Evolutionary conservation across 2,329 filamentous ascomycete genomes (phyloP), one percentile per base, ranked within the genome.

Genomic region (Teratosphaeria zuluensis): DNA sequence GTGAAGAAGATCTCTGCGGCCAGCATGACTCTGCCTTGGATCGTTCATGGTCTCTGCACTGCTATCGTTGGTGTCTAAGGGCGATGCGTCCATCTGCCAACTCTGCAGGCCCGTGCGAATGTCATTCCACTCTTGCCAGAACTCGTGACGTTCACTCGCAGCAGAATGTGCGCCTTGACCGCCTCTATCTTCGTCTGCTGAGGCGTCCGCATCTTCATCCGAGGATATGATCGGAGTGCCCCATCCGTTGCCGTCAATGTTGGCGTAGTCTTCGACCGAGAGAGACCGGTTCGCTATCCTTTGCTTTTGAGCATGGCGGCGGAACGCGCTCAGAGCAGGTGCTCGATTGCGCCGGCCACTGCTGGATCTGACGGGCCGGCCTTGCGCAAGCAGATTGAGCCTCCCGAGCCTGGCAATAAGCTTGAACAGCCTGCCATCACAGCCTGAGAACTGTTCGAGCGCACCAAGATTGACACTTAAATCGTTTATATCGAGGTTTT

Each of bases 81-180:
- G 54, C 8, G 60, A 57, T 11, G 61, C 58, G 63, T 88, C 82
- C 67, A 94, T 89, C 63, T 90, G 83, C 91, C 91, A 96, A 62
- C 83, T 84, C 70, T 92, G 87, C 8, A 96, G 82, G 4, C 86
- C 84, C 53, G 83, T 80, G 31, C 89, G 88, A 3, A 91, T 83
- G 56, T 90, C 86, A 69, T 86, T 87, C 91, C 91, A 96, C 73
- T 95, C 90, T 31, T 80, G 77, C 90, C 90, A 95, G 73, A 95
- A 95, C n/a, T 69, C 75, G 60, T 66, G 72, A 56, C 70, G 76
- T 54, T 82, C 77, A 3, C 42, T 32, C 16, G 16, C 9, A 11
- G n/a, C 19, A 6, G 42, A n/a, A 16, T 48, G 42, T 21, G 42
- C 19, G 9, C 19, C 42, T 48, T n/a, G 16, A 48, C 16, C 6